Evolutionary conservation across 805 yeast species (phyloP).

Genomic region (Wickerhamomyces strasburgensis): DNA sequence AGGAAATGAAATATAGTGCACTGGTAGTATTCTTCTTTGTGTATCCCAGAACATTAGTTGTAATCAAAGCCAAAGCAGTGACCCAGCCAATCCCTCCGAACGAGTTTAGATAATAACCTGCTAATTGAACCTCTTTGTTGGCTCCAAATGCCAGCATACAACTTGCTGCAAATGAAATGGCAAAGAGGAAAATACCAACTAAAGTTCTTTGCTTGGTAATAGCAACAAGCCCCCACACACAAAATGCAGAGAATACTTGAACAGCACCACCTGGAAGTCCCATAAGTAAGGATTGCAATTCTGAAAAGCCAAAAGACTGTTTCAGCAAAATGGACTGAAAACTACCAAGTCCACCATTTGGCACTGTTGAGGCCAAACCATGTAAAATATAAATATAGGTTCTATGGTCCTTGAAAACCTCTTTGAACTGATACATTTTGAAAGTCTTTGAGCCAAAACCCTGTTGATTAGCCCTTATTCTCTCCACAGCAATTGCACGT

Average conservation of each 20-base stretch:
- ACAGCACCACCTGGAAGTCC: constrained; percentile 30
- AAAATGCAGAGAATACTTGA: constrained; percentile 27
- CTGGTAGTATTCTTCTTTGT: constrained; percentile 62
- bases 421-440: constrained; percentile 49
- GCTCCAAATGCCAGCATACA: constrained; percentile 10
- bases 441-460: constrained; percentile 54
- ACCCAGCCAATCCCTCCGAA: constrained; percentile 32
- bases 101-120: constrained; percentile 27
- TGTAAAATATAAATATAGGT: constrained; percentile 43
- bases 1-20: constrained; percentile 55
- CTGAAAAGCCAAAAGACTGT: constrained; percentile 14
- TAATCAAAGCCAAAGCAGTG: constrained; percentile 29
- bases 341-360: constrained; percentile 44
- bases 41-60: constrained; percentile 60
- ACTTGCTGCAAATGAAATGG: constrained; percentile 8
- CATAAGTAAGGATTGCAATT: constrained; percentile 18
- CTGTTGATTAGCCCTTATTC: constrained; percentile 48
- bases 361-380: constrained; percentile 39
- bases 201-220: constrained; percentile 20
- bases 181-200: constrained; percentile 14
- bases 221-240: too few species aligned
- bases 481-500: constrained; percentile 41
- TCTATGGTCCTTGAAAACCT: constrained; percentile 44
- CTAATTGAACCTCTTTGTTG: constrained; percentile 18
- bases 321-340: constrained; percentile 16